These are phyloP conservation scores for Monosporozyma unispora DNA, from an alignment of 805 yeast genomes.

Conservation along the genomic window DNA sequence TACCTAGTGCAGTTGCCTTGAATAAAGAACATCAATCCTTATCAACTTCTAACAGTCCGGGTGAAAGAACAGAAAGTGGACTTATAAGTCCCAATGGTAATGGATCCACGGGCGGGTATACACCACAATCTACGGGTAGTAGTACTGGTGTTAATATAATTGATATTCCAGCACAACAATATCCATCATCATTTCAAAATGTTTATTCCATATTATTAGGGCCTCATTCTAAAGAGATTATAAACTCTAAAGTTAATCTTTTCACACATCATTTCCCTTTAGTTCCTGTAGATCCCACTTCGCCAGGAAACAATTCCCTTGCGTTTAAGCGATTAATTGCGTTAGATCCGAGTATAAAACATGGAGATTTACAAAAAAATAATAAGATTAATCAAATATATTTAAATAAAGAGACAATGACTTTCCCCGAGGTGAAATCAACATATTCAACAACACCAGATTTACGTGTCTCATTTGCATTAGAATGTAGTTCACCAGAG, in stretches of 20 bases:
- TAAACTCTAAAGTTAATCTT: slow-evolving; percentile 20
- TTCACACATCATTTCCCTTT: slow-evolving; percentile 26
- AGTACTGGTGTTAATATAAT: slow-evolving; percentile 1
- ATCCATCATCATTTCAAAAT: slow-evolving; percentile 15
- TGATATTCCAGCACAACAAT: slow-evolving; percentile 12
- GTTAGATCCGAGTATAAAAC: slow-evolving; percentile 8
- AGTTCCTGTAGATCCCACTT: slow-evolving; percentile 18
- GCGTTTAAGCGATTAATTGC: slow-evolving; percentile 18
- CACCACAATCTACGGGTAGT: neutral
- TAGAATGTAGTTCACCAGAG: slow-evolving; percentile 21
- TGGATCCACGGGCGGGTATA: neutral
- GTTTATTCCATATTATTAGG: slow-evolving; percentile 25
- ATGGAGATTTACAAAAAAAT: slow-evolving; percentile 8
- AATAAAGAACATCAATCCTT: neutral
- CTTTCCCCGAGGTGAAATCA: slow-evolving; percentile 51
- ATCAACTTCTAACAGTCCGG: slow-evolving; percentile 3
- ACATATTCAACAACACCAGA: slow-evolving; percentile 8
- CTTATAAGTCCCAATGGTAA: neutral
- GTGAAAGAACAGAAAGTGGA: neutral
- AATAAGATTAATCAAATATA: slow-evolving; percentile 52
- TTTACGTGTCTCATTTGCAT: slow-evolving; percentile 16
- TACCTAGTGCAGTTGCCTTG: neutral
- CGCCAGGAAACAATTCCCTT: slow-evolving; percentile 7
- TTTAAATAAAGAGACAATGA: slow-evolving; percentile 40
- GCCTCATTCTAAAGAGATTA: slow-evolving; percentile 18